Evolutionary conservation across 164 flowering plant genomes (phyloP), one percentile per base, ranked within the genome.

Genomic region (Sextonia rubra): DNA sequence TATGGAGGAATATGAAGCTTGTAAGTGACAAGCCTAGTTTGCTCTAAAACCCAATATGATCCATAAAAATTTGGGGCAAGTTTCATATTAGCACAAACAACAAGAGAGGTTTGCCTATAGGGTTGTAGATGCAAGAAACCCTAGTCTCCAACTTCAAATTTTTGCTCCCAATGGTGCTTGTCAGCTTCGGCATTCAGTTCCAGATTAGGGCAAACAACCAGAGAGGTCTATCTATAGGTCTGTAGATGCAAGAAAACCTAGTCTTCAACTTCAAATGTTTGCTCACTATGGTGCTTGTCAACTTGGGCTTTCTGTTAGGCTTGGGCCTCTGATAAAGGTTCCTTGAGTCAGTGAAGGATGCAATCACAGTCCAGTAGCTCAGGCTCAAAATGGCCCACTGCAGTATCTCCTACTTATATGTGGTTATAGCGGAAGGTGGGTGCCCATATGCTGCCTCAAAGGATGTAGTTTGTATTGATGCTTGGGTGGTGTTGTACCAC

Each of bases 401-500:
- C 18, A 15, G 68, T 30, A 4, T 6, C 22, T 32, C 23, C 1
- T 32, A 6, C 12, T 5, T 11, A 17, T 30, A 30, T 17, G 12
- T n/a, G 15, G 7, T 22, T 29, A 18, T 7, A 14, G 48, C 15
- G 48, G 68, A 30, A 47, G 68, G 18, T 18, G 22, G 6, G 8
- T 18, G 44, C 20, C 68, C 24, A 18, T 66, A 30, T 15, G 32
- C 2, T 4, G 47, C 49, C 48, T 32, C 20, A 18, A 29, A 66
- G 2, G 68, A 9, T 14, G 68, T 29, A 44, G 20, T 66, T 8
- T n/a, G 18, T 8, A 18, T 66, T 26, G 49, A 17, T 20, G 22
- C 22, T 26, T 66, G 68, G 23, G 48, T 32, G 47, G 52, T 30
- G 48, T 37, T 66, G 20, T 66, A 66, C 48, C 68, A 66, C 47